These are phyloP conservation scores for Globisporangium orthogonon DNA, from an alignment of 352 stramenopile species.

Conservation along the genomic window DNA sequence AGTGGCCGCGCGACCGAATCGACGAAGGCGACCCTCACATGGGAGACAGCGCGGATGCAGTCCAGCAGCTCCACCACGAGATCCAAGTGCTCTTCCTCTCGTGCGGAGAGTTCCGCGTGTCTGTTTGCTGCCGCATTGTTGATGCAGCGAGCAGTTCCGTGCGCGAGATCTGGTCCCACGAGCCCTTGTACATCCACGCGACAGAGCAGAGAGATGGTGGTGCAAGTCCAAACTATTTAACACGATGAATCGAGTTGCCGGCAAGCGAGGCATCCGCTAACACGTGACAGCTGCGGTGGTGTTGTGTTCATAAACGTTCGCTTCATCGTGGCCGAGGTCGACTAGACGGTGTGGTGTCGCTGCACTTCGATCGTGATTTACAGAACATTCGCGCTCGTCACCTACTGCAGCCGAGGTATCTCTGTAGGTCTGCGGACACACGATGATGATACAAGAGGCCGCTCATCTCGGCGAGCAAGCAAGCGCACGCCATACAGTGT, in stretches of 20 bases:
- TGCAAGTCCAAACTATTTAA: neutral
- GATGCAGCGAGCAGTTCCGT: neutral
- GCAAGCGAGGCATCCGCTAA: neutral
- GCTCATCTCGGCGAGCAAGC: too few relatives aligned
- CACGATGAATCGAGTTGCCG: neutral
- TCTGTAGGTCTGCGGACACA: too few relatives aligned
- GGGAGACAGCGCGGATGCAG: neutral
- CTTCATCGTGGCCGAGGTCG: too few relatives aligned
- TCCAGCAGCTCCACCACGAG: slow-evolving; percentile 8
- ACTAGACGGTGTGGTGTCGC: too few relatives aligned
- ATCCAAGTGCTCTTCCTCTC: slow-evolving; percentile 63
- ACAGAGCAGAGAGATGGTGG: slow-evolving; percentile 3
- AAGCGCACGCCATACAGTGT: too few relatives aligned
- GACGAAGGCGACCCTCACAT: neutral
- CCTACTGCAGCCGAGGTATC: too few relatives aligned
- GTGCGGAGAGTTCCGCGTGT: slow-evolving; percentile 42
- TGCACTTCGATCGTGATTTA: too few relatives aligned
- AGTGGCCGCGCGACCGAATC: neutral
- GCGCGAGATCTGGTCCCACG: slow-evolving; percentile 36
- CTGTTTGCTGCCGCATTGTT: slow-evolving; percentile 17
- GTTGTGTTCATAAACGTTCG: too few relatives aligned
- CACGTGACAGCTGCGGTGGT: neutral
- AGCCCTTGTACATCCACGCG: slow-evolving; percentile 35
- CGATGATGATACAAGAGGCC: too few relatives aligned
- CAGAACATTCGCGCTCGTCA: too few relatives aligned